Evolutionary conservation across 2,329 filamentous ascomycete genomes (phyloP).

Genomic region (Xylariomycetidae sp.): DNA sequence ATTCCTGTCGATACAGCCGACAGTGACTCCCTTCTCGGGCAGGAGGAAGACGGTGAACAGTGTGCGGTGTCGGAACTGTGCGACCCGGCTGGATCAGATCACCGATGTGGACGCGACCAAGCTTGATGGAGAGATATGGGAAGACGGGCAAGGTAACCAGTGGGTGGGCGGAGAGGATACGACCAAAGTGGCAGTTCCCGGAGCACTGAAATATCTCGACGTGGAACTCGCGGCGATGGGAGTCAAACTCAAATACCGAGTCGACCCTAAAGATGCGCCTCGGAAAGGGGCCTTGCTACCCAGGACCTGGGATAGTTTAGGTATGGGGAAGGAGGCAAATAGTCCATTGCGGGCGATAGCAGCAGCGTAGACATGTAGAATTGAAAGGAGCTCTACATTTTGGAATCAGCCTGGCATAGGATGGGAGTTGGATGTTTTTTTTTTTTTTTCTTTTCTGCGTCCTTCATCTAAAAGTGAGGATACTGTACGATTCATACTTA

Average conservation of each 20-base stretch:
- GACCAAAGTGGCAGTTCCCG: constrained; percentile 86
- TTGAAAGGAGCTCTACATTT: constrained; percentile 1
- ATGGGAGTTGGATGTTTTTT: too few relatives aligned
- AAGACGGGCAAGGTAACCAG: constrained; percentile 78
- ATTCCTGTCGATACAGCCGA: constrained; percentile 83
- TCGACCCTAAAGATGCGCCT: constrained; percentile 61
- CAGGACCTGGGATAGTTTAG: constrained; percentile 27
- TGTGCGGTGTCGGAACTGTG: constrained; percentile 77
- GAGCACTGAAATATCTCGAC: constrained; percentile 88
- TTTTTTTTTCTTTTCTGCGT: too few relatives aligned
- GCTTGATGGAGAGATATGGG: constrained; percentile 75
- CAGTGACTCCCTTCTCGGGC: constrained; percentile 60
- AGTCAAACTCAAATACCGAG: constrained; percentile 80
- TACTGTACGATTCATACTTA: too few relatives aligned
- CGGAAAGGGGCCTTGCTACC: constrained; percentile 47
- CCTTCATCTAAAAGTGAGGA: too few relatives aligned
- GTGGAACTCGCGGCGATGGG: constrained; percentile 97
- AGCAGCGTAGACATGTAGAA: constrained; percentile 15
- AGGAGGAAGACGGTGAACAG: constrained; percentile 64
- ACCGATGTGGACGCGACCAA: constrained; percentile 52
- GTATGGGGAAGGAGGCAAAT: constrained; percentile 18
- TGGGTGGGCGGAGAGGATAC: constrained; percentile 90
- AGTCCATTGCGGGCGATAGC: constrained; percentile 17
- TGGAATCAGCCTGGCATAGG: not conserved
- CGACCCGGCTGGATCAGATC: constrained; percentile 54